These are phyloP conservation scores for Monosporascus cannonballus DNA, from an alignment of 2,329 filamentous ascomycete genomes.

Conservation along the genomic window DNA sequence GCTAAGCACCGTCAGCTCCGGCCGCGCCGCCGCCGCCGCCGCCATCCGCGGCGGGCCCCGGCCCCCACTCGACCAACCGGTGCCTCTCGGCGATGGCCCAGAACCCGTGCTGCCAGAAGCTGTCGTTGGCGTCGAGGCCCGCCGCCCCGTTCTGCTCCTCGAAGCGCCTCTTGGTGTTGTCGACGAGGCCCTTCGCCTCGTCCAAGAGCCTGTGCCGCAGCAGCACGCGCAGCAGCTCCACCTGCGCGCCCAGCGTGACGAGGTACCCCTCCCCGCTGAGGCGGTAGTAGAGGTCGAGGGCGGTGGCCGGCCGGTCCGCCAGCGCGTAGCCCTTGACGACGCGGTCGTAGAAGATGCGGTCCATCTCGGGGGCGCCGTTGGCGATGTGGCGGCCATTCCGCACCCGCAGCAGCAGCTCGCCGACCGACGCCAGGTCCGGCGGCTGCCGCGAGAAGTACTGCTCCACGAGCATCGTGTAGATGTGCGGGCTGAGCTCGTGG, in stretches of 20 bases:
- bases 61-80: slow-evolving; percentile 26
- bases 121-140: slow-evolving; percentile 3
- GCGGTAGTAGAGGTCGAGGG: slow-evolving; percentile 43
- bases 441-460: slow-evolving; percentile 56
- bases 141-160: slow-evolving; percentile 6
- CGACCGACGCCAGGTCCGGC: slow-evolving; percentile 55
- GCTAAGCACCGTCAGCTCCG: not conserved
- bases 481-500: slow-evolving; percentile 52
- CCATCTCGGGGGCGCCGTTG: slow-evolving; percentile 25
- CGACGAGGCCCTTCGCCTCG: slow-evolving; percentile 19
- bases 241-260: slow-evolving; percentile 37
- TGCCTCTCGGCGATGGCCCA: slow-evolving; percentile 37
- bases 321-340: slow-evolving; percentile 58
- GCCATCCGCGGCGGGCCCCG: not conserved
- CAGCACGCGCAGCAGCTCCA: slow-evolving; percentile 33
- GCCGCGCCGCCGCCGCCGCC: not conserved
- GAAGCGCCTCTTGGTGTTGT: slow-evolving; percentile 14
- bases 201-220: slow-evolving; percentile 11
- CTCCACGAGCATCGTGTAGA: slow-evolving; percentile 68
- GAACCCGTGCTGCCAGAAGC: slow-evolving; percentile 41
- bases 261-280: slow-evolving; percentile 34
- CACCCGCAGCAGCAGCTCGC: slow-evolving; percentile 49
- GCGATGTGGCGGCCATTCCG: slow-evolving; percentile 5
- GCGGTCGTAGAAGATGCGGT: slow-evolving; percentile 40
- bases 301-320: slow-evolving; percentile 42